These are phyloP conservation scores for Arthrobotrys entomopaga DNA, from an alignment of 2,329 filamentous ascomycete species.

Conservation along the genomic window DNA sequence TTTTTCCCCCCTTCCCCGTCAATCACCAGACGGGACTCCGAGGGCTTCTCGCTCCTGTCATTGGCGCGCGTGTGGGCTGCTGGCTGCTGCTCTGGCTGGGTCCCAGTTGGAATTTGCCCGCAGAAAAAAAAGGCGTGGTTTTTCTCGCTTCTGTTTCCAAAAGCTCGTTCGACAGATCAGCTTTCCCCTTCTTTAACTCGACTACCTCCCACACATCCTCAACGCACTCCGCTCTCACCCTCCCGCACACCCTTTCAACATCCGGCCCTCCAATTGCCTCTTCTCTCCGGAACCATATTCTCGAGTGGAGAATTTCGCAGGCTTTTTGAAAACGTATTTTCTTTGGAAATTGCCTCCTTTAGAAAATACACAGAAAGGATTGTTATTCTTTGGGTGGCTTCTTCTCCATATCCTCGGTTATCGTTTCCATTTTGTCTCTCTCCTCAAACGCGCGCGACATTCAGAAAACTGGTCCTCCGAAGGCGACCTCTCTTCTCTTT, in stretches of 20 bases:
- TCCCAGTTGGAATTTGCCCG: not conserved
- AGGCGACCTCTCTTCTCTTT: constrained; percentile 17
- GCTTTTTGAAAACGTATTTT: constrained; percentile 40
- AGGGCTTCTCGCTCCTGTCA: constrained; percentile 3
- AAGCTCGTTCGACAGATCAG: constrained; percentile 46
- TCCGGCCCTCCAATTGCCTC: constrained; percentile 25
- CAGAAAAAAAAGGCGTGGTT: constrained; percentile 11
- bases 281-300: constrained; percentile 13
- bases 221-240: constrained; percentile 43
- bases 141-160: constrained; percentile 53
- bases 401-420: constrained; percentile 50
- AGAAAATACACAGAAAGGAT: constrained; percentile 16
- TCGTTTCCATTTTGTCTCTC: constrained; percentile 53
- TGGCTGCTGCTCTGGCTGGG: not conserved
- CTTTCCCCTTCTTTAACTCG: constrained; percentile 47
- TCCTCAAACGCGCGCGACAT: constrained; percentile 46
- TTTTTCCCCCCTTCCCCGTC: constrained; percentile 3
- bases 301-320: not conserved
- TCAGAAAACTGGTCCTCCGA: constrained; percentile 25
- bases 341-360: constrained; percentile 28
- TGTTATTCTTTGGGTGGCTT: constrained; percentile 29
- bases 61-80: constrained; percentile 50
- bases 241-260: not conserved
- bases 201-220: constrained; percentile 52
- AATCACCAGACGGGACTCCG: not conserved